Evolutionary conservation across 352 stramenopile genomes (phyloP).

Genomic region (Phytophthora sojae): DNA sequence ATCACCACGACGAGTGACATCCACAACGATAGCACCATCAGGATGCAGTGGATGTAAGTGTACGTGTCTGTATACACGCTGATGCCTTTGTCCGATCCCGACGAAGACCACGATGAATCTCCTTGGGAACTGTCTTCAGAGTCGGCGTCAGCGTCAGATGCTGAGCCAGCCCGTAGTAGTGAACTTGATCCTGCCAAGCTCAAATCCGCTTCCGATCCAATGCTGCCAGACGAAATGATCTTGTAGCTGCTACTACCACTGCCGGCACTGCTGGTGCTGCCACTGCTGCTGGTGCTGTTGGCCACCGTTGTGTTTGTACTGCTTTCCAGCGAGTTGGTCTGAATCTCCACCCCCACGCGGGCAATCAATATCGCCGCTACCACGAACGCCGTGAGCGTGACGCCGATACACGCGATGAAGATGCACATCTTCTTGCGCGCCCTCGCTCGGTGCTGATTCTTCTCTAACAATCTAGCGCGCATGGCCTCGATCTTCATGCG

Average conservation of each 20-base stretch:
- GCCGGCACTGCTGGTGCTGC: constrained; percentile 5
- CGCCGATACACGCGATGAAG: constrained; percentile 62
- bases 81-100: neutral
- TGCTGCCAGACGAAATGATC: constrained; percentile 20
- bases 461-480: constrained; percentile 61
- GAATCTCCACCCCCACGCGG: constrained; percentile 52
- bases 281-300: constrained; percentile 13
- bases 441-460: constrained; percentile 58
- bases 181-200: constrained; percentile 15
- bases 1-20: constrained; percentile 79
- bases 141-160: constrained; percentile 9
- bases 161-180: neutral
- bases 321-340: constrained; percentile 29
- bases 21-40: constrained; percentile 82
- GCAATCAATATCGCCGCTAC: constrained; percentile 68
- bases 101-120: constrained; percentile 11
- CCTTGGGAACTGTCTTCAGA: constrained; percentile 7
- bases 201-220: constrained; percentile 33
- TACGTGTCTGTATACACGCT: constrained; percentile 47
- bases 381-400: constrained; percentile 71
- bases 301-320: constrained; percentile 23
- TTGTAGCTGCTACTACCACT: neutral
- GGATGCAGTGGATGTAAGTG: constrained; percentile 76
- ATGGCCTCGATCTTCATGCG: constrained; percentile 67
- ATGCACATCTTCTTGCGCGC: constrained; percentile 68